phyloP scores from a whole-genome alignment of 192 early-diverging fungal species.

The Linnemannia schmuckeri region DNA sequence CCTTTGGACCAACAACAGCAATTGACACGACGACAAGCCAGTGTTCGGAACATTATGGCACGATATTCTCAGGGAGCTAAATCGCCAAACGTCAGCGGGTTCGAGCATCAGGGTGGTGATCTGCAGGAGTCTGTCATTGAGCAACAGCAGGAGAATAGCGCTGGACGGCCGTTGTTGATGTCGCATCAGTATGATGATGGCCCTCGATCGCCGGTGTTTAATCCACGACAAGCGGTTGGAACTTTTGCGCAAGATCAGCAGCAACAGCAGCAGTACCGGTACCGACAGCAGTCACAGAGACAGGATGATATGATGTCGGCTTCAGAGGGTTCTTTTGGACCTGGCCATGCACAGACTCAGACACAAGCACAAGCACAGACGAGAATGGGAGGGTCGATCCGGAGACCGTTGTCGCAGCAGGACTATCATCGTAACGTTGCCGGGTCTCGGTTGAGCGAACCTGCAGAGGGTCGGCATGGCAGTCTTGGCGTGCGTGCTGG shows the following conservation, averaged over 20 bases:
- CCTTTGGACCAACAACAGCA: not conserved
- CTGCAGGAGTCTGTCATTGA: not conserved
- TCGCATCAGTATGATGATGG: not conserved
- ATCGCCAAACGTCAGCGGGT: conserved; percentile 17
- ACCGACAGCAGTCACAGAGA: not conserved
- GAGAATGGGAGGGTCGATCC: not conserved
- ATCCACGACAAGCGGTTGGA: not conserved
- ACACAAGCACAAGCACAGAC: not conserved
- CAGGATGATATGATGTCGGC: conserved; percentile 14
- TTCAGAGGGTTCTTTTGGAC: conserved; percentile 7
- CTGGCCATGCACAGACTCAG: not conserved
- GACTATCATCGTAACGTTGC: conserved; percentile 12
- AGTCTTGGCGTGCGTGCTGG: conserved; percentile 10
- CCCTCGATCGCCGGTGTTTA: not conserved
- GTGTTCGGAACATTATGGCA: conserved; percentile 37
- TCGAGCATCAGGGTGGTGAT: not conserved
- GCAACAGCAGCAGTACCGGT: not conserved
- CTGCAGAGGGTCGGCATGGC: not conserved
- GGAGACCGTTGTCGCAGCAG: conserved; percentile 34
- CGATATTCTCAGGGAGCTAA: conserved; percentile 26
- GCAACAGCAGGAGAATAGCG: not conserved
- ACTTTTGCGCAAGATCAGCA: conserved; percentile 2
- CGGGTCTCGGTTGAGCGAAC: not conserved
- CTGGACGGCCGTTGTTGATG: not conserved
- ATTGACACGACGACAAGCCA: conserved; percentile 25